Base-by-base conservation (phyloP, 352 stramenopile species). In the Blastocystis sp. region DNA sequence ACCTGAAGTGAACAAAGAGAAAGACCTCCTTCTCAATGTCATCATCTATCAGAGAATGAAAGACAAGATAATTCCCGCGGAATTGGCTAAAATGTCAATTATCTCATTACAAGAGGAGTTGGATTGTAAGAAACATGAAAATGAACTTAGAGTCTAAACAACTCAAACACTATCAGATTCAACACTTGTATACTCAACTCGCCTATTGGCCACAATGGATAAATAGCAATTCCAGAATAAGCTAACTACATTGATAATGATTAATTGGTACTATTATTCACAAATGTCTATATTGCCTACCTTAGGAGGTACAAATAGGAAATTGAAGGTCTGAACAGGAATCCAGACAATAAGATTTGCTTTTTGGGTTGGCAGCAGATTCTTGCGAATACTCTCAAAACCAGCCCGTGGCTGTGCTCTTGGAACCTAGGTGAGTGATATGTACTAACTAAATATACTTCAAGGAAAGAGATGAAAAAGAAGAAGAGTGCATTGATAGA, bases 221-320 rank as follows among this genome's bases (percentile, higher is more conserved):
- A 78, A 58, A 33, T 84, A 84, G 19, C 42, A 66, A 33, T 62
- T 84, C 73, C 73, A 84, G 73, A 84, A 84, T 9, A 84, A 57
- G 27, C 44, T 68, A 27, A 69, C 53, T 22, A 84, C 48, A 42
- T 84, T 84, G 51, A 84, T 84, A 19, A 84, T 17, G 24, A 84
- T 17, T 22, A 84, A 37, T 0, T 84, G 73, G 44, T 84, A 84
- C 73, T 84, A 84, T 11, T 22, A 0, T 11, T 66, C 15, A 84
- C 4, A 44, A 19, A 15, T 5, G 33, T 40, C 0, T 7, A 1
- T 4, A 51, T 68, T 0, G 9, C 7, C 15, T 24, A 84, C 73
- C 17, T 66, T 66, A 9, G 53, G 13, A 42, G 73, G 73, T 56
- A 84, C 53, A 7, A 84, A 84, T 11, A 84, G 24, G 53, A 84